Conservation (phyloP, 1,139 yeast species). For the Suhomyces taliae region DNA sequence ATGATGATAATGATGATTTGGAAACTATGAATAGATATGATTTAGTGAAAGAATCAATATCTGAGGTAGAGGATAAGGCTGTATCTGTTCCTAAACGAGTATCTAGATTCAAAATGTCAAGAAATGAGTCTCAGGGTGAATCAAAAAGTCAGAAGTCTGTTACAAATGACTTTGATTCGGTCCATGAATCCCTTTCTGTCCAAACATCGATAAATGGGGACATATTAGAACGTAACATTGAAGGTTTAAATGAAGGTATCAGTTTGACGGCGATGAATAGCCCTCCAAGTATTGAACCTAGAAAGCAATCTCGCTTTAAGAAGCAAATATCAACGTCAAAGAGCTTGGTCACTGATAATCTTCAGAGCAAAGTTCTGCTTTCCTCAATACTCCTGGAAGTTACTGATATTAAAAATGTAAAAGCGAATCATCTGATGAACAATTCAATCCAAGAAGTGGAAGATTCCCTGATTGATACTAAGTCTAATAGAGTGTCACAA, state of each 20-base stretch:
- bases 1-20: background rate
- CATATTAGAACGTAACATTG: constrained; percentile 8
- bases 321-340: background rate
- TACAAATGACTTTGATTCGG: too few species aligned
- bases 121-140: background rate
- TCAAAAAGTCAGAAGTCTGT: background rate
- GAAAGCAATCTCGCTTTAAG: background rate
- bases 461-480: too few species aligned
- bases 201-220: constrained; percentile 8
- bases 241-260: background rate
- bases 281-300: background rate
- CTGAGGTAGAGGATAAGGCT: constrained; percentile 17
- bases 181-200: background rate
- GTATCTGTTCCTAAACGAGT: constrained; percentile 6
- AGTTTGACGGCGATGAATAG: background rate
- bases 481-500: too few species aligned
- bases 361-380: background rate
- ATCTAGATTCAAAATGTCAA: constrained; percentile 9
- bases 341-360: background rate
- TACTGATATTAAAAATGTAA: too few species aligned
- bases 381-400: background rate
- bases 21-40: constrained; percentile 17
- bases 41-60: constrained; percentile 27
- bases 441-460: too few species aligned
- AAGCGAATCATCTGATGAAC: too few species aligned